Conservation (phyloP, 805 yeast species). For the Metschnikowia gelsemii region DNA sequence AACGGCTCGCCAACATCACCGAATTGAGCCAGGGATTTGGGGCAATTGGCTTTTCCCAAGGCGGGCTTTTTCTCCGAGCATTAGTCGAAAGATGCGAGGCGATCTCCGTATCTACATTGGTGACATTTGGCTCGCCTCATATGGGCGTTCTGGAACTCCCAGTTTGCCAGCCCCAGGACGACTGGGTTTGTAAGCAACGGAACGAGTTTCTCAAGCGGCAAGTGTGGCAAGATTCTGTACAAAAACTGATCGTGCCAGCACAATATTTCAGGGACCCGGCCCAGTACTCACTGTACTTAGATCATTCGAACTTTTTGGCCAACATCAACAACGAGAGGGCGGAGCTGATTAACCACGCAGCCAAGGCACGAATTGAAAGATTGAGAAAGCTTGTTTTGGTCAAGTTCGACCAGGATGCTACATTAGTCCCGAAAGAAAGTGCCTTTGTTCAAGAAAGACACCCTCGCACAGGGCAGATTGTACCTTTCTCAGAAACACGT, state of each 20-base stretch:
- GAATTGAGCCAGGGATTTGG: constrained; percentile 59
- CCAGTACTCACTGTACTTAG: constrained; percentile 53
- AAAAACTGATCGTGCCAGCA: constrained; percentile 61
- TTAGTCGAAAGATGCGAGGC: constrained; percentile 57
- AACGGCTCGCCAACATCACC: constrained; percentile 45
- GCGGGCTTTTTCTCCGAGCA: constrained; percentile 76
- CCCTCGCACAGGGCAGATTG: constrained; percentile 35
- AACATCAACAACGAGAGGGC: constrained; percentile 62
- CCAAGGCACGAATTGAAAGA: constrained; percentile 41
- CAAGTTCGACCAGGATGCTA: constrained; percentile 60
- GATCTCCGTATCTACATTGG: constrained; percentile 44
- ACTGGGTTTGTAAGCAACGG: constrained; percentile 58
- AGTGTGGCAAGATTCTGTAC: constrained; percentile 59
- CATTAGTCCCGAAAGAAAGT: constrained; percentile 69
- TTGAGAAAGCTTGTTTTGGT: constrained; percentile 59
- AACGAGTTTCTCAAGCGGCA: constrained; percentile 57
- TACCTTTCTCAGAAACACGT: constrained; percentile 49
- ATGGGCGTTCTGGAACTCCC: constrained; percentile 73
- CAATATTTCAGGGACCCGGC: constrained; percentile 70
- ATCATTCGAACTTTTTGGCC: constrained; percentile 58
- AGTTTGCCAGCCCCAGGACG: constrained; percentile 45
- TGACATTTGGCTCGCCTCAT: constrained; percentile 83
- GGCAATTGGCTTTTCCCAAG: constrained; percentile 80
- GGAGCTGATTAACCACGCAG: constrained; percentile 34
- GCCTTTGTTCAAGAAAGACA: constrained; percentile 65